A percentile compares a stretch with the other conserved stretches of the same genome.
Evolutionary conservation across 2,329 filamentous ascomycete genomes (phyloP).

Genomic region (Aspergillus chevalieri): DNA sequence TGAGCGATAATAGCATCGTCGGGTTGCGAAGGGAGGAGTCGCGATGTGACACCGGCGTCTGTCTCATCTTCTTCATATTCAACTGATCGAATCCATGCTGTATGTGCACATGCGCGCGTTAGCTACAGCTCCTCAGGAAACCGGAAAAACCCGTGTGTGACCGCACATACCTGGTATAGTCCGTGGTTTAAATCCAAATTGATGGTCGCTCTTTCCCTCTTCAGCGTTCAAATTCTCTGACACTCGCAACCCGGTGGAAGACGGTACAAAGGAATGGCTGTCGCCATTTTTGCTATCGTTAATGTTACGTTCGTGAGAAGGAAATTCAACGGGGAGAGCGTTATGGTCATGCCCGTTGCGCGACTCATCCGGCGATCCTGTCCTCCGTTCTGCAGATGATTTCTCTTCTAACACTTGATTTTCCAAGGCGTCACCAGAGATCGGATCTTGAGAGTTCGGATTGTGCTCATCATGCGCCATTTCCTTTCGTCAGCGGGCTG

Average conservation of each 20-base stretch:
- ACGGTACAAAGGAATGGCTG: constrained; percentile 10
- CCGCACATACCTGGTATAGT: constrained; percentile 33
- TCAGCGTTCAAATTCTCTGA: constrained; percentile 13
- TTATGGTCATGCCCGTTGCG: constrained; percentile 14
- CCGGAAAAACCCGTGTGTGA: not conserved
- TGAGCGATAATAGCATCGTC: constrained; percentile 40
- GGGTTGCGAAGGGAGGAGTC: constrained; percentile 32
- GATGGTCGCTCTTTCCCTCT: constrained; percentile 2
- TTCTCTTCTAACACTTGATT: constrained; percentile 18
- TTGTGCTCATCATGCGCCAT: constrained; percentile 28
- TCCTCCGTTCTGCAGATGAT: constrained; percentile 10
- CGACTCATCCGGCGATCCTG: constrained; percentile 6
- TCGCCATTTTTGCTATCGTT: not conserved
- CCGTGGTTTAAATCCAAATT: constrained; percentile 16
- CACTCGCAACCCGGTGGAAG: constrained; percentile 13
- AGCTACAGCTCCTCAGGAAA: not conserved
- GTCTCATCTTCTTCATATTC: constrained; percentile 32
- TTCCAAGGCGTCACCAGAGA: constrained; percentile 12
- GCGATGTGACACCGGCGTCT: constrained; percentile 27
- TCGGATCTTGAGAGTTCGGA: constrained; percentile 14
- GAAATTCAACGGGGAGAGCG: constrained; percentile 11
- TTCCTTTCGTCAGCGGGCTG: constrained; percentile 17
- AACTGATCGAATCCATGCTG: constrained; percentile 42
- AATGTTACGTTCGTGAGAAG: constrained; percentile 10
- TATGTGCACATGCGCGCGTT: not conserved